These are phyloP conservation scores for Fusarium temperatum DNA, from an alignment of 2,329 filamentous ascomycete species.

Conservation along the genomic window DNA sequence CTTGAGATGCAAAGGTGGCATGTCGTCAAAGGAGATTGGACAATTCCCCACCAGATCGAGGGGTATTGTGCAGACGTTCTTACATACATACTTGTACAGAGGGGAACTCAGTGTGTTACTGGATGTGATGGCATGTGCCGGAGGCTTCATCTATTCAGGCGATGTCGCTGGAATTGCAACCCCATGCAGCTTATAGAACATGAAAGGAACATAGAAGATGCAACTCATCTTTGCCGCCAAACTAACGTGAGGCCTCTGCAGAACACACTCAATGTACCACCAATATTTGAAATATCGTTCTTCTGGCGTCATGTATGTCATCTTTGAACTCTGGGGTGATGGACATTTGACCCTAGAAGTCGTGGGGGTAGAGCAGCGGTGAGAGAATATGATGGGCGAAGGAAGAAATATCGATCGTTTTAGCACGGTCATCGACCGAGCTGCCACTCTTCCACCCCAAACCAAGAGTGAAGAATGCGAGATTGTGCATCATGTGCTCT, in stretches of 20 bases:
- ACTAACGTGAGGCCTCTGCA: slow-evolving; percentile 7
- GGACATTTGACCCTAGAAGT: slow-evolving; percentile 7
- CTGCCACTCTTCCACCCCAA: slow-evolving; percentile 27
- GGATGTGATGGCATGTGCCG: background rate
- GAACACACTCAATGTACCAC: slow-evolving; percentile 17
- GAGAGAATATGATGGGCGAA: slow-evolving; percentile 34
- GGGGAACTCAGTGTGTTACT: slow-evolving; percentile 5
- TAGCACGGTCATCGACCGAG: slow-evolving; percentile 32
- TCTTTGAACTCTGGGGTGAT: slow-evolving; percentile 23
- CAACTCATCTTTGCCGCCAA: background rate
- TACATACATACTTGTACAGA: background rate
- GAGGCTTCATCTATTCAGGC: slow-evolving; percentile 4
- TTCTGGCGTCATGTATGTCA: slow-evolving; percentile 29
- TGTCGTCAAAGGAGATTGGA: slow-evolving; percentile 39
- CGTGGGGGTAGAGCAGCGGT: slow-evolving; percentile 39
- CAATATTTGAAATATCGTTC: slow-evolving; percentile 4
- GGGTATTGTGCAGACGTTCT: slow-evolving; percentile 24
- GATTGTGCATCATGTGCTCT: slow-evolving; percentile 39
- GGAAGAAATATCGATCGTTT: slow-evolving; percentile 25
- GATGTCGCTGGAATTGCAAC: slow-evolving; percentile 1
- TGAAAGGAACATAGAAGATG: background rate
- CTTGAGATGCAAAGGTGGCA: slow-evolving; percentile 38
- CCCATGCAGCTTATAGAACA: background rate
- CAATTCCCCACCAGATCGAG: slow-evolving; percentile 44
- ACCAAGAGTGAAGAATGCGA: slow-evolving; percentile 36